phyloP scores from a whole-genome alignment of 148 eudicot genomes.

The Pharnaceum exiguum region DNA sequence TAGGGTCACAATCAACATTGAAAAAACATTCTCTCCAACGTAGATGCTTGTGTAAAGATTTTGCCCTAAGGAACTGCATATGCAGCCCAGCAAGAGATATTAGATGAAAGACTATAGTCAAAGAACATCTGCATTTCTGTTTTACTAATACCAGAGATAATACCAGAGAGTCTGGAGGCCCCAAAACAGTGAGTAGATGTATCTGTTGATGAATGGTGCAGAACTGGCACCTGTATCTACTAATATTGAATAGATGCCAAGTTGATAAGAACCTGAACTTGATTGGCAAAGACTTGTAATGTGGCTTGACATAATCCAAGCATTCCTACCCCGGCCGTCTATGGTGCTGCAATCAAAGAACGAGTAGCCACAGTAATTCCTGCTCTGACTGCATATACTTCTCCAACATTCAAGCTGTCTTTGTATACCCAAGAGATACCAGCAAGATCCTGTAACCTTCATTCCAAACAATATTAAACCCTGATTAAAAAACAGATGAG shows the following conservation, averaged over 20 bases:
- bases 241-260: conserved; percentile 11
- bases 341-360: conserved; percentile 14
- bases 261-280: conserved; percentile 7
- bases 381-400: conserved; percentile 14
- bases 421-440: conserved; percentile 17
- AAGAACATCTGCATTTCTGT: too few relatives aligned
- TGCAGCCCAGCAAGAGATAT: not conserved
- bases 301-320: conserved; percentile 20
- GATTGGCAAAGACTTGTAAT: conserved; percentile 10
- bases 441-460: conserved; percentile 16
- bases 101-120: not conserved
- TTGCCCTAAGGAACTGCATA: conserved; percentile 20
- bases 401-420: conserved; percentile 19
- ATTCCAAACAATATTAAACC: too few relatives aligned
- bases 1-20: conserved; percentile 11
- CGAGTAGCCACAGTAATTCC: not conserved
- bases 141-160: not conserved
- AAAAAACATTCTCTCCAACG: conserved; percentile 19
- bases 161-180: conserved; percentile 21
- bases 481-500: too few relatives aligned
- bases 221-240: not conserved
- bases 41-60: conserved; percentile 13
- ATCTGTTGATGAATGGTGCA: conserved; percentile 11
- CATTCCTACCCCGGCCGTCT: not conserved
- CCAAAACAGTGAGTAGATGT: conserved; percentile 13